Base-by-base conservation (phyloP, 768 basidiomycete genomes). In the Amyloporia xantha region DNA sequence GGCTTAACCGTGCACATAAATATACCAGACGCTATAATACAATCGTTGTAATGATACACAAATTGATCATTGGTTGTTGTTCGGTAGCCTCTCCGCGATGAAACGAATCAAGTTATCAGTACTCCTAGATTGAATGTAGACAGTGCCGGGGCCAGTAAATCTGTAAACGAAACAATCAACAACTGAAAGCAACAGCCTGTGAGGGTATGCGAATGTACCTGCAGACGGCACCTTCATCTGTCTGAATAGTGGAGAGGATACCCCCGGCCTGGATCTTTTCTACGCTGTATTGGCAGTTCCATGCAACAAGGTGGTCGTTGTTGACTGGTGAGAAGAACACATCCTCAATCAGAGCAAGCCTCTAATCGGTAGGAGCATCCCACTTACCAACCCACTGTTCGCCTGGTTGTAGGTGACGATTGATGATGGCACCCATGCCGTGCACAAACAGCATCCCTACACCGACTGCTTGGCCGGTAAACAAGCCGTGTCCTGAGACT, bases 401-500 rank as follows among this genome's bases (percentile, higher is more conserved):
- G 15, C 62, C 61, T 1, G 53, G 54, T 24, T 54, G 55, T 13
- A 68, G 56, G 15, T 59, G 49, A 23, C 62, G 51, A 39, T 60
- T 52, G 38, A 64, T 49, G 48, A 68, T 61, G 21, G 65, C 64
- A 15, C 66, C 66, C 33, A 68, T 36, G 28, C 59, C 60, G 27
- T 62, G 60, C 35, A 66, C 62, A 53, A 64, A 68, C 40, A 66
- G 49, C 39, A 66, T 47, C 17, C 65, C 65, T 3, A 41, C 46
- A 25, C 66, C 66, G 4, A 38, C 41, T 4, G 59, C 55, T 30
- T 62, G 48, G 39, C 54, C 44, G 9, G 65, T 60, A 41, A 66
- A 66, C 13, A 68, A 50, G 20, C 66, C 65, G 42, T 64, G 63
- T 2, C 66, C 65, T 10, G 66, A 66, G 59, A 68, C 66, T 68